These are phyloP conservation scores for Mucor lusitanicus DNA, from an alignment of 371 early-diverging fungal species.

Conservation along the genomic window DNA sequence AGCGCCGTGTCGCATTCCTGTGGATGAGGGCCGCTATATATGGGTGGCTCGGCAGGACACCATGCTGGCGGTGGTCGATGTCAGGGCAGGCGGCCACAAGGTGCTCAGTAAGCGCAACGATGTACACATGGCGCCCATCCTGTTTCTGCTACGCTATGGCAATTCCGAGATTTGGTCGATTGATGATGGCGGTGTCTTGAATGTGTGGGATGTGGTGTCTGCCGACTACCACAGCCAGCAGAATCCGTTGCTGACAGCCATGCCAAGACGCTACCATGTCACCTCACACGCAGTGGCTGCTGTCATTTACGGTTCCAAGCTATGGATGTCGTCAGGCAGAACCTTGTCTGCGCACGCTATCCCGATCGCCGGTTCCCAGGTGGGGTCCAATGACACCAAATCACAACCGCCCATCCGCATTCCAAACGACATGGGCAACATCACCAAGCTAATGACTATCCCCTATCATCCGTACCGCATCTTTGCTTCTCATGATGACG, in stretches of 20 bases:
- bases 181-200: conserved; percentile 65
- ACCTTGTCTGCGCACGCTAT: conserved; percentile 54
- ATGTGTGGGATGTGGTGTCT: conserved; percentile 60
- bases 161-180: conserved; percentile 62
- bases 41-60: conserved; percentile 67
- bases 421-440: conserved; percentile 48
- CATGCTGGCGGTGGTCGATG: conserved; percentile 64
- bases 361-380: conserved; percentile 6
- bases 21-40: conserved; percentile 59
- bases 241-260: not conserved
- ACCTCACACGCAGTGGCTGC: conserved; percentile 1
- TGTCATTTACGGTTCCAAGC: not conserved
- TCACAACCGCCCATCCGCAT: conserved; percentile 9
- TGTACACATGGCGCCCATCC: conserved; percentile 30
- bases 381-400: not conserved
- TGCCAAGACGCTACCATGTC: not conserved
- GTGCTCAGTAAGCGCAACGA: not conserved
- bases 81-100: conserved; percentile 13
- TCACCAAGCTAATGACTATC: conserved; percentile 51
- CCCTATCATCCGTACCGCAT: conserved; percentile 40
- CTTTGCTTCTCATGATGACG: conserved; percentile 72
- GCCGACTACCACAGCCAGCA: conserved; percentile 21
- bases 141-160: conserved; percentile 47
- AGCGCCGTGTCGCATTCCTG: conserved; percentile 40
- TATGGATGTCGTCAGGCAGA: not conserved